Evolutionary conservation across 2,329 filamentous ascomycete genomes (phyloP), one percentile per base, ranked within the genome.

Genomic region (Monosporascus sp.): DNA sequence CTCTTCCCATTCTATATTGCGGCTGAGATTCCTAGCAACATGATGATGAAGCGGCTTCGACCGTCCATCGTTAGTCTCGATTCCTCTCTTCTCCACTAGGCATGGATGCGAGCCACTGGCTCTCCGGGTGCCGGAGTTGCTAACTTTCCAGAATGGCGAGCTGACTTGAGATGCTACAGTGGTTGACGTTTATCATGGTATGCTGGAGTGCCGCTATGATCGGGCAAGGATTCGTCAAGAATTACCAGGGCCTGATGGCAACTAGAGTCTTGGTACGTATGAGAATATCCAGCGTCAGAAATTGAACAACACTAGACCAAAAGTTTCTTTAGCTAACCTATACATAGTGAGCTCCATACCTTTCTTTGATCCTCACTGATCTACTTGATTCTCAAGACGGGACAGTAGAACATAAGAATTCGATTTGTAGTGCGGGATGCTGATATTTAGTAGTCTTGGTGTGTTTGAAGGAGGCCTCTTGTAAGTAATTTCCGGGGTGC

Each of bases 1-100:
- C 87, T 88, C 70, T 88, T 87, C 70, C 74, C 87, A 38, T 84
- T 81, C 2, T 88, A 88, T 64, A 71, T 81, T 0, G 69, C 84
- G 18, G 83, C 82, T 57, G 82, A 86, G 62, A 76, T 77, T 0
- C 60, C 83, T 45, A 85, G 82, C 17, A 87, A 87, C 60, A 68
- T 86, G 38, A 66, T 87, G 40, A 76, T 87, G 50, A 87, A 87
- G 65, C 74, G 75, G 2, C 67, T 85, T 53, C 73, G 79, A 2
- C 85, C 85, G 0, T 81, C 78, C 35, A 68, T 86, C 46, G 31
- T 35, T 35, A 35, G 31, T 35, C 31, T 35, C 31, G 5, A 5
- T 35, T 35, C 31, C 31, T 35, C 3, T 35, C 31, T 14, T 35
- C 11, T 35, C 9, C 11, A 35, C 31, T 35, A 35, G 31, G 31